Evolutionary conservation across 1,284 basidiomycete genomes (phyloP).

Genomic region (Agroathelia rolfsii): DNA sequence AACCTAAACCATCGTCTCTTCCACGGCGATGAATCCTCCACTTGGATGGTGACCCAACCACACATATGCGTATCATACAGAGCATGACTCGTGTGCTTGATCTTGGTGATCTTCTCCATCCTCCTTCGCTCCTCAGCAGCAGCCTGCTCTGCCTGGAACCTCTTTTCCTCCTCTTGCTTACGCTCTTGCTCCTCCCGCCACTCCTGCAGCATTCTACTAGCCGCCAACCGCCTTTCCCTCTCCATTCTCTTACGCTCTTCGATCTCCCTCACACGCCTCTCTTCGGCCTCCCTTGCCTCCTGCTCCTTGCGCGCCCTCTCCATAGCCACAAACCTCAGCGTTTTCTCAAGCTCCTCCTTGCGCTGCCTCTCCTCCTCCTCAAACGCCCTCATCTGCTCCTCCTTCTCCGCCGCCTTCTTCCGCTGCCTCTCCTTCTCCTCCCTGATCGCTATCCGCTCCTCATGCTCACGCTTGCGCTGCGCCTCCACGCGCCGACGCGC

Average conservation of each 20-base stretch:
- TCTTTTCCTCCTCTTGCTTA: constrained; percentile 34
- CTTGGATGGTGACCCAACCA: constrained; percentile 63
- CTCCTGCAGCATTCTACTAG: constrained; percentile 42
- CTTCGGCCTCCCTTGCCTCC: constrained; percentile 41
- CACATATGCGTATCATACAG: constrained; percentile 31
- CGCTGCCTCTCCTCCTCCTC: constrained; percentile 41
- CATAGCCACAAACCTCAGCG: constrained; percentile 36
- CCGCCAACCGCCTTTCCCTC: constrained; percentile 39
- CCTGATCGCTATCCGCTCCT: constrained; percentile 35
- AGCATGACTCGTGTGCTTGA: constrained; percentile 23
- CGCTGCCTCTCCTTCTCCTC: constrained; percentile 44
- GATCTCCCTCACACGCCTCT: constrained; percentile 31
- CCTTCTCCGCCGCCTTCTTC: constrained; percentile 35
- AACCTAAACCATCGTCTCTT: constrained; percentile 59
- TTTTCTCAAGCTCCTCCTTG: constrained; percentile 34
- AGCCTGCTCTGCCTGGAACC: no score
- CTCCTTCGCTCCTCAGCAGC: no score
- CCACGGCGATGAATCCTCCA: constrained; percentile 46
- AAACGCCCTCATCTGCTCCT: constrained; percentile 32
- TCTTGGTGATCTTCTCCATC: constrained; percentile 31
- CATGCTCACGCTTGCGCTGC: constrained; percentile 32
- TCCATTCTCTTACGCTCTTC: constrained; percentile 40
- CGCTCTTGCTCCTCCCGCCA: constrained; percentile 46
- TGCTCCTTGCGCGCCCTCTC: constrained; percentile 37
- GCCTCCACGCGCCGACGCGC: constrained; percentile 29